Conservation (phyloP, 2,329 filamentous ascomycete species). For the Phaeosphaeriaceae sp. region DNA sequence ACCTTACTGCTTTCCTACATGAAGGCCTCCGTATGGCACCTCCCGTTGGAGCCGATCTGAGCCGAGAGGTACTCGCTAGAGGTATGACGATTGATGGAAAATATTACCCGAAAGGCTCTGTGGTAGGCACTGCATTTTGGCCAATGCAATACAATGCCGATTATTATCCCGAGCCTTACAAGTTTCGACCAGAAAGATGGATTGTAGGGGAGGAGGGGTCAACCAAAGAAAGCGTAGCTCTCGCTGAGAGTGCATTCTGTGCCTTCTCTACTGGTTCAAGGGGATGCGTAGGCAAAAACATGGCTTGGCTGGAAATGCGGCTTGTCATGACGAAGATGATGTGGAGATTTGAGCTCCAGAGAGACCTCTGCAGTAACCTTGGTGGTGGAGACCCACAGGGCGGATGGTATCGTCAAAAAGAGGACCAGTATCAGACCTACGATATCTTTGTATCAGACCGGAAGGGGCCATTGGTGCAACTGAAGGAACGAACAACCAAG, state of each 20-base stretch:
- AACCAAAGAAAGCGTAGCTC: constrained; percentile 18
- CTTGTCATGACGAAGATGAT: constrained; percentile 31
- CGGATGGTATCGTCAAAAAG: constrained; percentile 21
- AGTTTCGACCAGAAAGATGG: constrained; percentile 37
- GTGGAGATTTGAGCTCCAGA: constrained; percentile 35
- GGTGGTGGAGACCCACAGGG: constrained; percentile 26
- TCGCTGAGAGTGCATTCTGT: constrained; percentile 22
- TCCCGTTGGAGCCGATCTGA: constrained; percentile 22
- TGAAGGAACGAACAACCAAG: constrained; percentile 14
- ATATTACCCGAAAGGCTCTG: constrained; percentile 24
- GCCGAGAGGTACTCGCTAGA: constrained; percentile 29
- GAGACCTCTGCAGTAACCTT: constrained; percentile 25
- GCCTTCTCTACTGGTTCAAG: constrained; percentile 35
- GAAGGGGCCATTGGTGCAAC: constrained; percentile 42
- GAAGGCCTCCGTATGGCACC: constrained; percentile 32
- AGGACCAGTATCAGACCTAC: constrained; percentile 34
- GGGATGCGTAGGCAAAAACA: constrained; percentile 42
- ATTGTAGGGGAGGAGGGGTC: constrained; percentile 22
- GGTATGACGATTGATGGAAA: constrained; percentile 24
- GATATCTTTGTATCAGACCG: constrained; percentile 38
- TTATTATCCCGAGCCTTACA: constrained; percentile 25
- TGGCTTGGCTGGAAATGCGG: constrained; percentile 37
- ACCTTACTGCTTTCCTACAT: constrained; percentile 29
- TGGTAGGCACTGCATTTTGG: constrained; percentile 21
- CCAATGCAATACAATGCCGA: constrained; percentile 23